Evolutionary conservation across 2,329 filamentous ascomycete genomes (phyloP), one percentile per base, ranked within the genome.

Genomic region (Phaeosphaeria sp.): DNA sequence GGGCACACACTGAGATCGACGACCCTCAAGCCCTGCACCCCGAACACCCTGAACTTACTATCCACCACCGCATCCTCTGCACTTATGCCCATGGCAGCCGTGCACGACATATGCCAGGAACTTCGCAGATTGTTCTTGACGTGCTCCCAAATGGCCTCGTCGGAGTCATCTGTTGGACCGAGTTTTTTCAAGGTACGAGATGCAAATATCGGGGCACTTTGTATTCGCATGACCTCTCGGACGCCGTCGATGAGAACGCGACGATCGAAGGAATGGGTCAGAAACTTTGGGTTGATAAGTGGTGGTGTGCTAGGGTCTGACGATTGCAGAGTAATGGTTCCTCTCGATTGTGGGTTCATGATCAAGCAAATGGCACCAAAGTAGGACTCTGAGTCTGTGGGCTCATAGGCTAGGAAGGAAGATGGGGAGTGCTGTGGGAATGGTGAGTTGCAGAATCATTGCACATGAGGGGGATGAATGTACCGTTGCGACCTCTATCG

Each of bases 21-120:
- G 7, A 87, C 83, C 2, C 84, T 75, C 18, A 86, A 69, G 0
- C 80, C 78, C 53, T 77, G 74, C 6, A 85, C 78, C 2, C 84
- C 84, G 17, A 75, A 77, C 1, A 77, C 73, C 36, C 64, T 64
- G 21, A 67, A 73, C 50, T 67, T 64, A 1, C 78, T 79, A 65
- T 88, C 83, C 47, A 88, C 72, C 2, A 87, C 85, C 10, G 83
- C 84, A 62, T 81, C 80, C 1, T 79, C 73, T 7, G 67, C 60
- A 13, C 41, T 48, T 13, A 18, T 44, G 1, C 50, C 39, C 50
- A 52, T 52, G 2, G 50, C 50, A 9, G 39, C 51, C 50, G 72
- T 71, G 22, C 64, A 66, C 25, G 46, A 66, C 65, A 68, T 70
- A 46, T 73, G 71, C 62, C 60, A 71, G 17, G 67, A 59, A 7